Evolutionary conservation across 345 rosid genomes (phyloP).

Genomic region (Hirschfeldia incana): DNA sequence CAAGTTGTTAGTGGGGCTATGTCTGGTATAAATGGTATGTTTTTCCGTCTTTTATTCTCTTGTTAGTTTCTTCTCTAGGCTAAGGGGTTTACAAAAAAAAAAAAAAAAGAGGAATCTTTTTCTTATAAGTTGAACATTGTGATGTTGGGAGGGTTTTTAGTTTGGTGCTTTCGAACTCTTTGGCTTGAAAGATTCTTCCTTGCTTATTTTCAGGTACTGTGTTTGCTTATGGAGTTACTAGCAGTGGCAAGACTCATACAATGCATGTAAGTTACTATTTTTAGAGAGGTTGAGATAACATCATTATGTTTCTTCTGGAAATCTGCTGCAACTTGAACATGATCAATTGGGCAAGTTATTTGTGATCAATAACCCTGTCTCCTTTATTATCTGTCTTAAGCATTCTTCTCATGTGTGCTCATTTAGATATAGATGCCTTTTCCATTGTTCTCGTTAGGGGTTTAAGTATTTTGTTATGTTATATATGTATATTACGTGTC

Average conservation of each 20-base stretch:
- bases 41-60: too few relatives aligned
- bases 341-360: background rate
- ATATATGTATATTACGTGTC: background rate
- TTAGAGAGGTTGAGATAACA: background rate
- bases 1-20: constrained; percentile 80
- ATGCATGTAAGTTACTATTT: constrained; percentile 77
- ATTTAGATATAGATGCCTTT: background rate
- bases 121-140: constrained; percentile 19
- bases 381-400: background rate
- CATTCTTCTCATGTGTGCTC: background rate
- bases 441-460: background rate
- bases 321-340: constrained; percentile 1
- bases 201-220: constrained; percentile 65
- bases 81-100: background rate
- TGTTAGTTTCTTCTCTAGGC: background rate
- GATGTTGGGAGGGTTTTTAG: constrained; percentile 4
- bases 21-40: constrained; percentile 79
- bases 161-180: constrained; percentile 6
- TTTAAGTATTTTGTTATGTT: constrained; percentile 7
- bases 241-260: constrained; percentile 95
- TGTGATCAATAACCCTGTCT: background rate
- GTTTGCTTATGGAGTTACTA: constrained; percentile 98
- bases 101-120: background rate
- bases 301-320: background rate
- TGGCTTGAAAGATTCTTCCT: constrained; percentile 1